Base-by-base conservation (phyloP, 1,284 basidiomycete species). In the Tilletia indica region DNA sequence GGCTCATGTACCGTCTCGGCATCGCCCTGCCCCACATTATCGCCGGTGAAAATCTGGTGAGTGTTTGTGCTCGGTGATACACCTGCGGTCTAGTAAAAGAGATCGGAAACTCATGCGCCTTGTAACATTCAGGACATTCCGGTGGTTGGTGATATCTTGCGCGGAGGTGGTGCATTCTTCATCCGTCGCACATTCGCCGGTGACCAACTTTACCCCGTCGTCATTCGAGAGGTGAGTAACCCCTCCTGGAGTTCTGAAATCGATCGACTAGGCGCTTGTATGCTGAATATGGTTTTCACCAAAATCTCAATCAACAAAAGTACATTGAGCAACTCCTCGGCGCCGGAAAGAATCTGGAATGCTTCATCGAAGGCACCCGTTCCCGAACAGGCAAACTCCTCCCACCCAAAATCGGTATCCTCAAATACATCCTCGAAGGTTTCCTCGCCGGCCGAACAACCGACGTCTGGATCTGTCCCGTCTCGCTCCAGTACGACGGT, bases 361-460 rank as follows among this genome's bases (percentile, higher is more conserved):
- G 81, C 71, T 84, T 84, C 73, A 80, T 85, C 71, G 85, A 85
- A 68, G 85, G 85, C 34, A 83, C 84, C 6, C 81, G 85, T 3
- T 84, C 82, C 5, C 78, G 85, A 5, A 85, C 85, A 0, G 85
- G 85, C 31, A 85, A 85, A 71, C 75, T 85, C 11, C 78, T 85
- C 0, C 83, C 85, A 8, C 83, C 85, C 31, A 85, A 85, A 68
- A 78, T 85, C 45, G 85, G 85, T 6, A 84, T 85, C 49, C 81
- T 85, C 71, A 85, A 85, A 69, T 84, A 85, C 70, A 79, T 85
- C 16, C 76, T 85, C 70, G 83, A 84, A 19, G 84, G 79, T n/a
- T 64, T 81, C 39, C 74, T 81, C 48, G 72, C 76, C 16, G 80
- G 81, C 1, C 75, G 83, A 21, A 83, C 80, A 0, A 78, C 80